Evolutionary conservation across 2,329 filamentous ascomycete genomes (phyloP).

Genomic region (Daldinia sp.): DNA sequence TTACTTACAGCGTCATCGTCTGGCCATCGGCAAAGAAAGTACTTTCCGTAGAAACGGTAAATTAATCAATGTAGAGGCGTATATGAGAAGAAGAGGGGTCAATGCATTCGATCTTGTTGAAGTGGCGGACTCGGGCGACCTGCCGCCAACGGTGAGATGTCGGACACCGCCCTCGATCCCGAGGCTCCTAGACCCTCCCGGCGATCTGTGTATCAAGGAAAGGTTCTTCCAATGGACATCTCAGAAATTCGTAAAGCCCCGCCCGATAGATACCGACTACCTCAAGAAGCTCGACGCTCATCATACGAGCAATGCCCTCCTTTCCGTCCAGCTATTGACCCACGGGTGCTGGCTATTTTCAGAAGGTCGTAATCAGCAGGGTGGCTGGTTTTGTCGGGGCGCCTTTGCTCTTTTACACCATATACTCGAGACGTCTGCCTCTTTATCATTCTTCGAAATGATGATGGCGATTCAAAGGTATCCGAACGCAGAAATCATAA

Average conservation of each 20-base stretch:
- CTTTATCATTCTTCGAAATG: constrained; percentile 39
- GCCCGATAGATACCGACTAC: constrained; percentile 35
- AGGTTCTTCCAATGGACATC: constrained; percentile 41
- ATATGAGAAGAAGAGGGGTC: constrained; percentile 44
- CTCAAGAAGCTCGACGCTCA: constrained; percentile 38
- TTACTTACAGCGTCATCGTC: constrained; percentile 39
- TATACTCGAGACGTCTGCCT: constrained; percentile 39
- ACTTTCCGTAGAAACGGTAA: constrained; percentile 43
- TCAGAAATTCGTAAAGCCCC: constrained; percentile 34
- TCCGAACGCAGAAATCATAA: constrained; percentile 38
- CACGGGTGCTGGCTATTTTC: constrained; percentile 44
- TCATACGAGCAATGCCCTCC: constrained; percentile 40
- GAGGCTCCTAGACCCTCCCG: constrained; percentile 37
- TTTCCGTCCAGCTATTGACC: constrained; percentile 38
- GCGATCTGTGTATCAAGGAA: constrained; percentile 41
- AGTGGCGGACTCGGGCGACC: constrained; percentile 36
- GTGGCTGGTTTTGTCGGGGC: constrained; percentile 36
- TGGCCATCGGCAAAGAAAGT: constrained; percentile 43
- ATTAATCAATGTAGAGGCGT: constrained; percentile 41
- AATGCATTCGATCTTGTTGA: constrained; percentile 41
- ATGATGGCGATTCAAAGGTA: constrained; percentile 36
- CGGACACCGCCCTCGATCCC: constrained; percentile 40
- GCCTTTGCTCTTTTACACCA: constrained; percentile 40
- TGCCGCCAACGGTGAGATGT: constrained; percentile 42
- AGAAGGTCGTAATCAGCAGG: constrained; percentile 36